Conservation (phyloP, 345 rosid species). For the Ricinus communis region DNA sequence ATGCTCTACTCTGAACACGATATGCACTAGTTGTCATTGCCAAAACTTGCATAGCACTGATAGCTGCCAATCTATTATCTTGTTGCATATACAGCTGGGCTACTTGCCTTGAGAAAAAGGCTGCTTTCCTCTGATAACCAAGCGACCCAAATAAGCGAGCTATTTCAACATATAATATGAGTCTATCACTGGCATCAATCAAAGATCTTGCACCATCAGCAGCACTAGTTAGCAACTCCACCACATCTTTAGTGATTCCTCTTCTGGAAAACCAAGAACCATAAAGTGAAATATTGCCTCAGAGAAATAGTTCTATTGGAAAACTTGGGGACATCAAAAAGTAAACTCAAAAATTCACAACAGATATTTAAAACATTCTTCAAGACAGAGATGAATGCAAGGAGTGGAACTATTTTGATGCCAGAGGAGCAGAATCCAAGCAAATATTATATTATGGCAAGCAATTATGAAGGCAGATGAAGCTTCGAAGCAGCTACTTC, state of each 20-base stretch:
- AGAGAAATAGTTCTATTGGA: background rate
- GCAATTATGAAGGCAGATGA: background rate
- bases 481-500: background rate
- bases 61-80: constrained; percentile 88
- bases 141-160: constrained; percentile 90
- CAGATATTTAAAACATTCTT: background rate
- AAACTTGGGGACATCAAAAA: background rate
- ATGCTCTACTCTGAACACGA: constrained; percentile 86
- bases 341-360: background rate
- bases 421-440: background rate
- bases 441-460: background rate
- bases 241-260: constrained; percentile 85
- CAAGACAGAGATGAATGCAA: background rate
- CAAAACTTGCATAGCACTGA: constrained; percentile 94
- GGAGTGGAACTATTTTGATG: background rate
- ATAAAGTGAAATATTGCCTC: background rate
- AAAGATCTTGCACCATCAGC: constrained; percentile 95
- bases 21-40: constrained; percentile 94
- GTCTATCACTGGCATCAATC: constrained; percentile 93
- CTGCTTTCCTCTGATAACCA: constrained; percentile 94
- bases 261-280: constrained; percentile 54
- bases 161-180: constrained; percentile 81
- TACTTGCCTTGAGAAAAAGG: constrained; percentile 97
- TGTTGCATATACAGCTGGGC: constrained; percentile 95
- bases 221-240: constrained; percentile 84